A percentile compares a stretch with the other conserved stretches of the same genome.
These are phyloP conservation scores for Coleophoma eucalyptorum DNA, from an alignment of 2,329 filamentous ascomycete species.

Conservation along the genomic window DNA sequence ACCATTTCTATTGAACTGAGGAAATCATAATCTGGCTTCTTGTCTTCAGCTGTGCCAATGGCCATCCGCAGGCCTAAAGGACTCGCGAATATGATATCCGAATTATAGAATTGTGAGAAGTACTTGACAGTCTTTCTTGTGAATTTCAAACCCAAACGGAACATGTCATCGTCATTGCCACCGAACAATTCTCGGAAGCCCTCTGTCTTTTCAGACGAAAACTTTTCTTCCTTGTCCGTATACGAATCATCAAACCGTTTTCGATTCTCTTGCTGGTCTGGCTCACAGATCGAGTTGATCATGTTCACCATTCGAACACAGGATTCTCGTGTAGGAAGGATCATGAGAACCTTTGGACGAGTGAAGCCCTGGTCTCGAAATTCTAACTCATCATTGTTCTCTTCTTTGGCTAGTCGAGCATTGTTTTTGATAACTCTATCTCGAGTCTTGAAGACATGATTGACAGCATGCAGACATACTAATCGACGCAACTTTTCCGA, in stretches of 20 bases:
- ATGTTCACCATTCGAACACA: slow-evolving; percentile 75
- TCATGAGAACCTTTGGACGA: slow-evolving; percentile 84
- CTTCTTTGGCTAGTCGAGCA: slow-evolving; percentile 66
- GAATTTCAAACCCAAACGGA: slow-evolving; percentile 92
- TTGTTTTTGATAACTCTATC: slow-evolving; percentile 94
- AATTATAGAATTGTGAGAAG: slow-evolving; percentile 93
- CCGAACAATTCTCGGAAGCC: slow-evolving; percentile 89
- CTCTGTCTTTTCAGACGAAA: slow-evolving; percentile 70
- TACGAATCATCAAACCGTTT: slow-evolving; percentile 89
- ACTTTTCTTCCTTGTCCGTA: slow-evolving; percentile 62
- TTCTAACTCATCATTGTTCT: slow-evolving; percentile 63
- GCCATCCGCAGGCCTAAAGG: slow-evolving; percentile 87
- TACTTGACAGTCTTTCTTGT: slow-evolving; percentile 94
- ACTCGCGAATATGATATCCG: slow-evolving; percentile 89
- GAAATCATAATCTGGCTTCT: slow-evolving; percentile 80
- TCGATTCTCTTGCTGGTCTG: slow-evolving; percentile 92
- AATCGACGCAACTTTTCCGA: slow-evolving; percentile 66
- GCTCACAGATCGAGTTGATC: slow-evolving; percentile 71
- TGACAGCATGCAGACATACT: slow-evolving; percentile 78
- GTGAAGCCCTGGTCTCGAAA: slow-evolving; percentile 94
- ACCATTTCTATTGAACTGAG: slow-evolving; percentile 90
- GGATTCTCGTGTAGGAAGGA: slow-evolving; percentile 84
- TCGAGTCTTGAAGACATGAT: slow-evolving; percentile 92
- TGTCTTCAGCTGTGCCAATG: slow-evolving; percentile 69
- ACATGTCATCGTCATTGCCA: slow-evolving; percentile 97